These are phyloP conservation scores for Endotrypanum monterogeii DNA, from an alignment of 208 protist species.

Conservation along the genomic window DNA sequence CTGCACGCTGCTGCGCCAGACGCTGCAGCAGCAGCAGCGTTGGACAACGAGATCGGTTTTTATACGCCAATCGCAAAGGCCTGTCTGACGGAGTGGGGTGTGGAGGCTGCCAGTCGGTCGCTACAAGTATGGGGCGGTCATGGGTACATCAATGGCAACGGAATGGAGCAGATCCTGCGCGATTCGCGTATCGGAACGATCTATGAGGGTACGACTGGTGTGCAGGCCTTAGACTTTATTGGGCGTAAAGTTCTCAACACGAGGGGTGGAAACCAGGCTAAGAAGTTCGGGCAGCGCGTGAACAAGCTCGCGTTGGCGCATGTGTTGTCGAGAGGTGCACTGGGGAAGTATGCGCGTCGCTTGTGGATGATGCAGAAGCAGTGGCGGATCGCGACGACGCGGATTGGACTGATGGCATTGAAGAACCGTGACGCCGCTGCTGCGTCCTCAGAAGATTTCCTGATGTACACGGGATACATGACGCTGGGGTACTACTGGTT, in stretches of 20 bases:
- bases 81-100: constrained; percentile 78
- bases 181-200: constrained; percentile 74
- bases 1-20: constrained; percentile 36
- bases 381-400: constrained; percentile 55
- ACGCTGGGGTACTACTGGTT: constrained; percentile 86
- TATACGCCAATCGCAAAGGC: constrained; percentile 89
- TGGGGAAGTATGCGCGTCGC: constrained; percentile 40
- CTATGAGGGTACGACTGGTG: constrained; percentile 85
- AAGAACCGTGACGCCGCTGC: constrained; percentile 51
- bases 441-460: constrained; percentile 65
- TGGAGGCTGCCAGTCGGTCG: constrained; percentile 65
- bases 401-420: constrained; percentile 48
- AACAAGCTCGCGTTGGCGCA: constrained; percentile 36
- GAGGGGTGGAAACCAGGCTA: constrained; percentile 48
- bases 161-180: constrained; percentile 81
- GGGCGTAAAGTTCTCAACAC: constrained; percentile 76
- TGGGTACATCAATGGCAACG: constrained; percentile 83
- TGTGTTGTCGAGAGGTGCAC: constrained; percentile 40
- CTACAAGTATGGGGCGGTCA: constrained; percentile 80
- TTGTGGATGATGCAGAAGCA: constrained; percentile 72
- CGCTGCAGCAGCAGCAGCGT: constrained; percentile 17
- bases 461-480: constrained; percentile 87
- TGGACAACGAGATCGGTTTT: constrained; percentile 82
- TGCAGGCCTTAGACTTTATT: constrained; percentile 89
- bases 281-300: constrained; percentile 43